Base-by-base conservation (phyloP, 345 rosid species). In the Toxicodendron radicans region DNA sequence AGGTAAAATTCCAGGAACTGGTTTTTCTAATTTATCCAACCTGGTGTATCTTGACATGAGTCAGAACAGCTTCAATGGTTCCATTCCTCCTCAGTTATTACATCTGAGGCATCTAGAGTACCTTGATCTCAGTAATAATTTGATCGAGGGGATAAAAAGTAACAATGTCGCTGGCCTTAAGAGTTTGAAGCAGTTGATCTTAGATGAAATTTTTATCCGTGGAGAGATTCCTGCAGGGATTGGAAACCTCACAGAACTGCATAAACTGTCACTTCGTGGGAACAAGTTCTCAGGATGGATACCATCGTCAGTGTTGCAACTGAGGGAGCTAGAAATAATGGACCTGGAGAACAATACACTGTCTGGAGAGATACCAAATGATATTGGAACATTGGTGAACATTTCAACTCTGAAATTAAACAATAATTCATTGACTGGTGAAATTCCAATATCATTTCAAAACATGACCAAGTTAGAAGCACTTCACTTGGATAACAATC, bases 211-310 rank as follows among this genome's bases (percentile, higher is more conserved):
- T 72, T 48, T 7, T 1, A 32, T 85, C 21, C 32, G 4, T 18
- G 85, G 87, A 63, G 69, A 77, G 27, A 63, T 81, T 68, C 79
- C 75, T n/a, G 61, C 60, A 16, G 81, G 77, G 68, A 73, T 86
- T 32, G 87, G 85, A 41, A 75, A 66, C 24, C 81, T 81, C 18
- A 61, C 56, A 1, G 48, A 73, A 14, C 23, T 86, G 30, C 9
- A 57, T 53, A 5, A 1, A 7, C 68, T 86, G 17, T 53, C 17
- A 2, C 48, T 86, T 43, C 1, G 33, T 0, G 4, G 6, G 10
- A 84, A 86, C 57, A 64, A 11, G 8, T 64, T 82, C 46, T 52
- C 71, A 35, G 78, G 83, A 18, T 14, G 49, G 24, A 76, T 84
- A 59, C 87, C 89, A n/a, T 77, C 43, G 57, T 70, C 84, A 0